Base-by-base conservation (phyloP, 139 green algal genomes). In the Picochlorum sp. region DNA sequence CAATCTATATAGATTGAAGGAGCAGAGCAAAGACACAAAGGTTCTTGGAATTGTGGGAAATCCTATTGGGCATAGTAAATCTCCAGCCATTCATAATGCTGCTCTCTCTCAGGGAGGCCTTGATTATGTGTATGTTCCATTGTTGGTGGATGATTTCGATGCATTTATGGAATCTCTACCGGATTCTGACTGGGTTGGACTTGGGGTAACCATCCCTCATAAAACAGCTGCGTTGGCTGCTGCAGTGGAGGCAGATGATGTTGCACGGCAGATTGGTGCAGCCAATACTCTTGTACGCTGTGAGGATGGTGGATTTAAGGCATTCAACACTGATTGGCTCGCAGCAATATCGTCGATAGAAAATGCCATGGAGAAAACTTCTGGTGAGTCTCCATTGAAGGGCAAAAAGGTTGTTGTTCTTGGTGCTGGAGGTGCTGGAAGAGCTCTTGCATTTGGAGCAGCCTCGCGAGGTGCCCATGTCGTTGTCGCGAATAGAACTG, bases 131-230 rank as follows among this genome's bases (percentile, higher is more conserved):
- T 99, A 97, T 68, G 81, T 99, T 34, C 94, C 94, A 0, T 77
- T 97, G 44, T 77, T 99, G 26, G 90, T 98, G 15, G 88, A 98
- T 50, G 80, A 96, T 69, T 71, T 99, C 2, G 21, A 45, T 0
- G 73, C 84, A 2, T 95, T 95, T 60, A 31, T 31, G 34, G n/a
- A 41, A 15, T 18, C 57, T 21, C 16, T 14, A 20, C 11, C 45
- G 4, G 61, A 50, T 15, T 57, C 73, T 7, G 84, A 94, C 63
- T 96, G 86, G 50, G 58, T 63, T 0, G 89, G 83, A 5, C 82
- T 95, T 70, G 77, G 72, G 28, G 90, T 97, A n/a, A 98, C 92
- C 52, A 98, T 98, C 45, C 92, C 92, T 0, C 92, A 98, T 83
- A 95, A 96, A 81, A 72, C 91, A 56, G 85, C 86, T n/a, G 92